A percentile compares a stretch with the other conserved stretches of the same genome.
These are phyloP conservation scores for Colletotrichum melonis DNA, from an alignment of 2,329 filamentous ascomycete genomes.

Conservation along the genomic window DNA sequence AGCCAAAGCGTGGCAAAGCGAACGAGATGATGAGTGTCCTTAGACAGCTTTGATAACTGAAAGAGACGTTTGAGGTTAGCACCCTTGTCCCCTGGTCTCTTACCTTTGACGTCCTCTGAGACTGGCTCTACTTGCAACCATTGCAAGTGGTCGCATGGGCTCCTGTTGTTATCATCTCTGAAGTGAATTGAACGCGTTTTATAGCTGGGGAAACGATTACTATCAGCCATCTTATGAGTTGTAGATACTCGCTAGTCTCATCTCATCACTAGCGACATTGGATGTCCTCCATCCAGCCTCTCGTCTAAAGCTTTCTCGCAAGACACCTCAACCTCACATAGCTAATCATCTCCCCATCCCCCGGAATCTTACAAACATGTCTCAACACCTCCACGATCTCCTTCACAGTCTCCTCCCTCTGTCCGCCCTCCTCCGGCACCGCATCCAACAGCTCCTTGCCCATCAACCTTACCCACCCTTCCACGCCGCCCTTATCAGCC, in stretches of 20 bases:
- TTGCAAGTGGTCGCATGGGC: too few species aligned
- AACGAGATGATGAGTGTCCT: too few species aligned
- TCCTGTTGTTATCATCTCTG: too few species aligned
- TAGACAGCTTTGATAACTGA: too few species aligned
- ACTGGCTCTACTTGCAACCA: too few species aligned
- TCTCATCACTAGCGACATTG: background rate
- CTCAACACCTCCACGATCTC: slow-evolving; percentile 67
- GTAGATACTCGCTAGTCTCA: too few species aligned
- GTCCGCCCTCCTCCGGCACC: slow-evolving; percentile 54
- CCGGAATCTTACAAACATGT: slow-evolving; percentile 64
- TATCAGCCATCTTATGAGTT: too few species aligned
- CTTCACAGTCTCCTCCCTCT: slow-evolving; percentile 62
- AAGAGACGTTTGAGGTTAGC: too few species aligned
- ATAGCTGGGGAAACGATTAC: too few species aligned
- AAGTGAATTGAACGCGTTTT: too few species aligned
- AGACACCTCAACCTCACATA: slow-evolving; percentile 67
- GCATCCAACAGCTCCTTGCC: slow-evolving; percentile 68
- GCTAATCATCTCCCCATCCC: slow-evolving; percentile 65
- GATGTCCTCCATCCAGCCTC: background rate
- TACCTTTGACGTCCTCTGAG: too few species aligned
- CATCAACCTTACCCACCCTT: slow-evolving; percentile 75
- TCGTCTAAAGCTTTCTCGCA: slow-evolving; percentile 49
- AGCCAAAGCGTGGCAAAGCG: background rate
- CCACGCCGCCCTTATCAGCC: slow-evolving; percentile 68
- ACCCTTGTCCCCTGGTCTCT: too few species aligned